Base-by-base conservation (phyloP, 2,329 filamentous ascomycete genomes). In the Boeremia exigua region DNA sequence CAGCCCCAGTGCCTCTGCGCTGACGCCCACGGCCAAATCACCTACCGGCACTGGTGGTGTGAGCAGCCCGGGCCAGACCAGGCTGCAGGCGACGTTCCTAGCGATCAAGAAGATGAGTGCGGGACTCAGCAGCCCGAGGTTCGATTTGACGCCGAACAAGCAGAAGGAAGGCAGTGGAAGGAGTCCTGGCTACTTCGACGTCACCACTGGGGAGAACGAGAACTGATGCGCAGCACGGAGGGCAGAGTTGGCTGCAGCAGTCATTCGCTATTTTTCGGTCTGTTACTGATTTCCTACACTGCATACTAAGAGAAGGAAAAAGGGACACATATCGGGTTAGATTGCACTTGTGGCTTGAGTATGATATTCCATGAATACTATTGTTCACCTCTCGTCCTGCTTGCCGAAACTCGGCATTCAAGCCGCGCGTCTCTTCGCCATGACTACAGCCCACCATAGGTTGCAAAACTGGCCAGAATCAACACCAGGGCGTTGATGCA, bases 391-490 rank as follows among this genome's bases (percentile, higher is more conserved):
- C 8, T 15, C n/a, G n/a, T n/a, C 6, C 32, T 5, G 32, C 14
- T 5, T 23, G 19, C 7, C 6, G 7, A 3, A 15, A 6, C 4
- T 33, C 11, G 12, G 32, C 32, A 37, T 6, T 4, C 34, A 7
- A 37, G 6, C n/a, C 17, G 3, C n/a, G 6, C 34, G 8, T 17
- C 29, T 5, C 5, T 23, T 3, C 5, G 2, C 19, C 19, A 2
- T 23, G 19, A 23, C 19, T 45, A 96, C 58, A 96, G 81, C 34
- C 91, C 92, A 44, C 92, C 92, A 71, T 96, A 92, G 47, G 96
- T 93, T n/a, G 92, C 91, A 74, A 96, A 96, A 4, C 91, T 95
- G 5, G 92, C 95, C 59, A 96, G 81, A 45, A 96, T 86, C 40
- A 97, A 80, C 28, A 96, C 84, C 42, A 96, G 75, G 9, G 94